Base-by-base conservation (phyloP, 768 basidiomycete species). In the Rhodotorula graminis region DNA sequence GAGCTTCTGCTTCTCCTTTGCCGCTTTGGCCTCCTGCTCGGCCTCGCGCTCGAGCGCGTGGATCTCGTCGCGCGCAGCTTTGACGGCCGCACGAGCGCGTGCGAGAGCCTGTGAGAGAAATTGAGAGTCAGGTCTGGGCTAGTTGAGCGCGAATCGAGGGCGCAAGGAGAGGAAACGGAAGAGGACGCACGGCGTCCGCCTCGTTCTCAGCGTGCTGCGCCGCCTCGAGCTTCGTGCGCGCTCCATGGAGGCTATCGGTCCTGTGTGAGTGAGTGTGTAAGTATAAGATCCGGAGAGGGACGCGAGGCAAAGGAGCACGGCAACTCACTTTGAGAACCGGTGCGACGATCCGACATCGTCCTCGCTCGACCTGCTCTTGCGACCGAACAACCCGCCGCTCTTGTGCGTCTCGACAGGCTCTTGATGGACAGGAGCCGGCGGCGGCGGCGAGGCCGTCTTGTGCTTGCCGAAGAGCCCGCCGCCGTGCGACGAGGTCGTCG, bases 11-110 rank as follows among this genome's bases (percentile, higher is more conserved):
- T 65, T 70, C 47, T 47, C 58, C 49, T 37, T 44, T 18, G 69
- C 69, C 3, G 40, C n/a, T 15, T 31, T 53, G 2, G 62, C 56
- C 31, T 71, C 70, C 19, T 21, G 29, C 59, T 61, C 61, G 25
- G 70, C 70, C 50, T 71, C 70, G 16, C 29, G 15, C 61, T 71
- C 64, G 37, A 71, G 65, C 64, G 42, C 42, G 37, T 19, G 46
- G 29, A 71, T 71, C 55, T 65, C 64, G 27, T 53, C n/a, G 46
- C 47, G 57, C 11, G 70, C 70, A 3, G 61, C 70, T 23, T 49
- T 50, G n/a, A 66, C 65, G 0, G 70, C 64, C 1, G 29, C 16
- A 4, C 70, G 50, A 2, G 64, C 61, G 40, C 44, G 55, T 10
- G 42, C 29, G 46, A 71, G 55, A 10, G 70, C 69, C 70, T 71